Conservation (phyloP, 1,284 basidiomycete genomes). For the Naganishia sp. region DNA sequence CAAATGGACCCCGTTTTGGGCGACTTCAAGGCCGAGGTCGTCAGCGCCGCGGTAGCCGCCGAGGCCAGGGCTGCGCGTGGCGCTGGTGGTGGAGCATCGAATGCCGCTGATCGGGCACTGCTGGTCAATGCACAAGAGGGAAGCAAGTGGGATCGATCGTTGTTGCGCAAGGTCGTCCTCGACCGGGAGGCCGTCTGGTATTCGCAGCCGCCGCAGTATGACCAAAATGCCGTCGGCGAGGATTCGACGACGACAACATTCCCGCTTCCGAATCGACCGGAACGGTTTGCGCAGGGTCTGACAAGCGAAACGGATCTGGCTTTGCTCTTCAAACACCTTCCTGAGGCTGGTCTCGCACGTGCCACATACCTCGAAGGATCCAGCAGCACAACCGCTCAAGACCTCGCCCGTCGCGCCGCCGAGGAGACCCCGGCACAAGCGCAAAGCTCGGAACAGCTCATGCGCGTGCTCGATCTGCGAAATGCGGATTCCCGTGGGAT, state of each 20-base stretch:
- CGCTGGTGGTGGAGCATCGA: not conserved
- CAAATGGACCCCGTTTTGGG: slow-evolving; percentile 34
- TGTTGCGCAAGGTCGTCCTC: slow-evolving; percentile 36
- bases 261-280: slow-evolving; percentile 36
- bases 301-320: slow-evolving; percentile 39
- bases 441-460: slow-evolving; percentile 65
- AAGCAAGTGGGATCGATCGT: slow-evolving; percentile 28
- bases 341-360: slow-evolving; percentile 41
- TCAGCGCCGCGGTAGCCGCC: slow-evolving; percentile 22
- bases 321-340: slow-evolving; percentile 49
- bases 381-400: slow-evolving; percentile 35
- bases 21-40: slow-evolving; percentile 15
- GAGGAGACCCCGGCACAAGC: slow-evolving; percentile 14
- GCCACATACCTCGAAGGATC: slow-evolving; percentile 32
- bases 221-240: not conserved
- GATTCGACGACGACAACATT: slow-evolving; percentile 1
- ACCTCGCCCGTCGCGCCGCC: not conserved
- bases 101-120: slow-evolving; percentile 4
- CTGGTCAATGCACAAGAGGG: slow-evolving; percentile 18
- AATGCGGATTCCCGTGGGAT: slow-evolving; percentile 84
- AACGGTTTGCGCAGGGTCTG: slow-evolving; percentile 44
- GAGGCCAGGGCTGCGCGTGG: not conserved
- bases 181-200: slow-evolving; percentile 44
- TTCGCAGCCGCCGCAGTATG: slow-evolving; percentile 44
- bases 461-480: slow-evolving; percentile 74